Conservation (phyloP, 140 eudicot species). For the Cichorium intybus region DNA sequence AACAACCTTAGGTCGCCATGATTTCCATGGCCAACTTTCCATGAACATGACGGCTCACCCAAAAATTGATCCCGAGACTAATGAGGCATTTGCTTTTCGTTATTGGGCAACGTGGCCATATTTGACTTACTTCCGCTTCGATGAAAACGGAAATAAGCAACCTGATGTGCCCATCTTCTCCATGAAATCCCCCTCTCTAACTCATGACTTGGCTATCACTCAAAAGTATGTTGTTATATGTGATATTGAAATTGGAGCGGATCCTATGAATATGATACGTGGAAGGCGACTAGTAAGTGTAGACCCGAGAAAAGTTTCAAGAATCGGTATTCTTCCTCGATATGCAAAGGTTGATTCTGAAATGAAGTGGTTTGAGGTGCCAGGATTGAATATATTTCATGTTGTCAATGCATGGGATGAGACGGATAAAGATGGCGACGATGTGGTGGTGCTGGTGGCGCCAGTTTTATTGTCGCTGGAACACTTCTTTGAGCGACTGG, state of each 20-base stretch:
- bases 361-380: conserved; percentile 53
- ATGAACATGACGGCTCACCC: conserved; percentile 62
- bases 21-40: conserved; percentile 38
- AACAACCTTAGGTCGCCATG: conserved; percentile 36
- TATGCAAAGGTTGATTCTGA: conserved; percentile 44
- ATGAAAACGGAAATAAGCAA: conserved; percentile 33
- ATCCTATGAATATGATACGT: conserved; percentile 31
- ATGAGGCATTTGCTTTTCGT: conserved; percentile 44
- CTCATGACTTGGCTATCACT: conserved; percentile 50
- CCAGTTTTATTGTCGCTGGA: conserved; percentile 1
- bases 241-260: conserved; percentile 44
- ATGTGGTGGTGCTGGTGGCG: conserved; percentile 23
- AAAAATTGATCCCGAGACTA: conserved; percentile 36
- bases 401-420: conserved; percentile 62
- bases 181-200: conserved; percentile 28
- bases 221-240: conserved; percentile 34
- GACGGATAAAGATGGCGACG: conserved; percentile 24
- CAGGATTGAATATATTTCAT: conserved; percentile 47
- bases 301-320: conserved; percentile 25
- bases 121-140: conserved; percentile 34
- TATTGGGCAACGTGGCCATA: conserved; percentile 41
- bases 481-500: conserved; percentile 1
- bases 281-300: conserved; percentile 35
- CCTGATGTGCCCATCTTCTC: conserved; percentile 48
- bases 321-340: conserved; percentile 42